Evolutionary conservation across 441 rosid genomes (phyloP).

Genomic region (Populus tomentosa): DNA sequence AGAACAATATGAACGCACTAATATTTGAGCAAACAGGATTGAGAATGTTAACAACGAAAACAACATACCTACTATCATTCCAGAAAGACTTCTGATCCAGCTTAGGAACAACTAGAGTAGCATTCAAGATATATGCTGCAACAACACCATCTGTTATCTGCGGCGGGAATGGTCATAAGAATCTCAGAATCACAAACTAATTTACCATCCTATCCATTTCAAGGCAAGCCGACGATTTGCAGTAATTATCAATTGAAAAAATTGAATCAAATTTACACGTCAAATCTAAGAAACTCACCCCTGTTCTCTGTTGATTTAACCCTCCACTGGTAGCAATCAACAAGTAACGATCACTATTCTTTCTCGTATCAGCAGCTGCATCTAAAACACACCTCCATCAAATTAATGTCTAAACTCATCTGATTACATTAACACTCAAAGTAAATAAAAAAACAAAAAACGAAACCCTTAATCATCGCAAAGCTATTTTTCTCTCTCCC

Average conservation of each 20-base stretch:
- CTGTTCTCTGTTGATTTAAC: slow-evolving; percentile 42
- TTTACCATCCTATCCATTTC: background rate
- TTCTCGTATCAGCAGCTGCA: slow-evolving; percentile 52
- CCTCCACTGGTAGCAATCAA: slow-evolving; percentile 61
- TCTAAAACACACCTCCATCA: slow-evolving; percentile 11
- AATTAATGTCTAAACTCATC: background rate
- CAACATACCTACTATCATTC: slow-evolving; percentile 86
- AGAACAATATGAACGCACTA: slow-evolving; percentile 13
- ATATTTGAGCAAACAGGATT: slow-evolving; percentile 4
- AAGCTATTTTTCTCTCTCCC: background rate
- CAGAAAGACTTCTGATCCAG: slow-evolving; percentile 91
- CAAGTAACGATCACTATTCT: slow-evolving; percentile 50
- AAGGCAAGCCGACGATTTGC: background rate
- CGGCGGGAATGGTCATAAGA: slow-evolving; percentile 7
- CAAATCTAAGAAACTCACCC: slow-evolving; percentile 39
- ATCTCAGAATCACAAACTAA: slow-evolving; percentile 10
- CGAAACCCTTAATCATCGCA: background rate
- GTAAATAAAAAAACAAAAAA: background rate
- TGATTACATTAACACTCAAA: background rate
- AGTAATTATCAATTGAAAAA: background rate
- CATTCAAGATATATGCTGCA: slow-evolving; percentile 32
- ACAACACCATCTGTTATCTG: slow-evolving; percentile 97
- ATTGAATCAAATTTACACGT: background rate
- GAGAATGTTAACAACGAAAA: slow-evolving; percentile 10
- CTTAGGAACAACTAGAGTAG: slow-evolving; percentile 85